Evolutionary conservation across 345 rosid genomes (phyloP), one percentile per base, ranked within the genome.

Genomic region (Gossypium mustelinum): DNA sequence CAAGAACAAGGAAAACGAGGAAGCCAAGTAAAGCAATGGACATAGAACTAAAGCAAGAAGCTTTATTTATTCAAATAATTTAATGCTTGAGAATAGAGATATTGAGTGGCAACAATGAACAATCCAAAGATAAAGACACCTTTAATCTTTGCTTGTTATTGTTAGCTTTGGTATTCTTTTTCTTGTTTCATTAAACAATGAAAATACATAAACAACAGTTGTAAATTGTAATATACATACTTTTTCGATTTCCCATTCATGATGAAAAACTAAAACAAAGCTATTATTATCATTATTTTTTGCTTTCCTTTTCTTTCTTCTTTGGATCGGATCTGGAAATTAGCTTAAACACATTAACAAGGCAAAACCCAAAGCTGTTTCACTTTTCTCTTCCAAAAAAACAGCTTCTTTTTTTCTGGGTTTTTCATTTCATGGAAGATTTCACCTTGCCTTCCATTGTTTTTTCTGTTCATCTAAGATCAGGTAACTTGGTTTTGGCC

Each of bases 311-410:
- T 52, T 71, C 76, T 55, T 50, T 64, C 73, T 77, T 80, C 84
- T 70, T 80, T 71, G 73, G 89, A 85, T 90, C 88, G 81, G 93
- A 88, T 89, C 89, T 80, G 73, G 79, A 34, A 68, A 41, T 62
- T 3, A 24, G 47, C 61, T 72, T 79, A 12, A 72, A 22, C 34
- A 56, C 65, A 57, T 12, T 6, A 24, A 41, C 59, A 79, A 48
- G 48, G 73, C 47, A 59, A 59, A 59, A 24, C 64, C 64, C 41
- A 59, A 83, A 81, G 85, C 77, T 81, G 75, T 20, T 71, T 83
- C 75, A 68, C 84, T 81, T 68, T 82, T 68, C 77, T 62, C n/a
- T 74, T 11, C 43, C 41, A 34, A 51, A 52, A 25, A 14, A 43
- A n/a, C 69, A 64, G 69, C 27, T 41, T 64, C 43, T 29, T 27